phyloP scores from a whole-genome alignment of 2,329 filamentous ascomycete genomes.

The Shiraia bambusicola region DNA sequence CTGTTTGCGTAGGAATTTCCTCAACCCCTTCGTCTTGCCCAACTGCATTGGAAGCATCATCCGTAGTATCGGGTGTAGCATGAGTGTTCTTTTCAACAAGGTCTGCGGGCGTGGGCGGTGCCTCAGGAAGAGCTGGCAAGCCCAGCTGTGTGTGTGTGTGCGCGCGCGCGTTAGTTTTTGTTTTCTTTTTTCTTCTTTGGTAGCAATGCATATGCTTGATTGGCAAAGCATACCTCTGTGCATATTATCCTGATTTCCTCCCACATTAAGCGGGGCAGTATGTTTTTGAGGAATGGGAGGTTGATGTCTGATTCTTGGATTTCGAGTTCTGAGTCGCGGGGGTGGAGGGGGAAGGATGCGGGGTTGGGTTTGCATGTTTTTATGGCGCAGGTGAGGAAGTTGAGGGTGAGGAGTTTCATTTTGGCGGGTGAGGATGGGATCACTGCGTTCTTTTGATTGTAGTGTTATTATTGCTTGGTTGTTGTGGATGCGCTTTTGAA shows the following conservation, averaged over 20 bases:
- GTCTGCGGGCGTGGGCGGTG: constrained; percentile 35
- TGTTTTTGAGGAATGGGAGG: constrained; percentile 75
- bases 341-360: constrained; percentile 85
- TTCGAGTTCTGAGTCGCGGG: constrained; percentile 86
- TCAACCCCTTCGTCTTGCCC: constrained; percentile 51
- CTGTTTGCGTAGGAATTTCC: constrained; percentile 64
- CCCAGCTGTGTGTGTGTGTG: constrained; percentile 65
- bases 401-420: constrained; percentile 96
- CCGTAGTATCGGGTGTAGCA: constrained; percentile 14
- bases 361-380: constrained; percentile 87
- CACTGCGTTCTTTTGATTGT: constrained; percentile 41
- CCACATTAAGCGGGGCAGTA: constrained; percentile 89
- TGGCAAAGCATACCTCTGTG: constrained; percentile 62
- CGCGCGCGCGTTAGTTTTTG: background rate
- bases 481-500: constrained; percentile 6
- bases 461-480: background rate
- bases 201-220: background rate
- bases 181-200: constrained; percentile 2
- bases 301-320: constrained; percentile 81
- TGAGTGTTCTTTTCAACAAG: constrained; percentile 24
- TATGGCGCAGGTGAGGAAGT: constrained; percentile 94
- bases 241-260: constrained; percentile 72
- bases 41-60: constrained; percentile 32
- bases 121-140: constrained; percentile 67
- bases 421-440: constrained; percentile 3